These are phyloP conservation scores for Amylostereum chailletii DNA, from an alignment of 1,284 basidiomycete genomes.

Conservation along the genomic window DNA sequence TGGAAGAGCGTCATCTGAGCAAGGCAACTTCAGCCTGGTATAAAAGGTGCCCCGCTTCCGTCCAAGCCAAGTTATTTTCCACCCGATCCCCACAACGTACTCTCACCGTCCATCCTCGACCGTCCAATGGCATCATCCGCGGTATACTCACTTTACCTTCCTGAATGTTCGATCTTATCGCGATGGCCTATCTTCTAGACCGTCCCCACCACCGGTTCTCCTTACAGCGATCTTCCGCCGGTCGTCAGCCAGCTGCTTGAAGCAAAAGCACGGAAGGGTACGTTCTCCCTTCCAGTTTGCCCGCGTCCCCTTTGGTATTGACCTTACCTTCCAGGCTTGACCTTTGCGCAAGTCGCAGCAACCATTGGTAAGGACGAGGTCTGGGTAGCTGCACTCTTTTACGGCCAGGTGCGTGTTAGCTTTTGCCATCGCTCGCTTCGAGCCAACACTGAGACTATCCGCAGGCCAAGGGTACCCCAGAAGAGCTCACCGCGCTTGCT, in stretches of 20 bases:
- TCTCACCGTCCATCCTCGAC: no score
- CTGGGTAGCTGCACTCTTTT: conserved; percentile 85
- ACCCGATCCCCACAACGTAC: no score
- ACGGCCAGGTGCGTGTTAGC: conserved; percentile 56
- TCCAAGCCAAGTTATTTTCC: no score
- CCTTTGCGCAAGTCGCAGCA: conserved; percentile 67
- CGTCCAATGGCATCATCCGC: no score
- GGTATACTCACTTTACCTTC: no score
- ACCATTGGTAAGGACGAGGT: conserved; percentile 73
- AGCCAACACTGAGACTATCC: background rate
- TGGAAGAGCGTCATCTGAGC: no score
- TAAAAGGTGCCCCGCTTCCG: no score
- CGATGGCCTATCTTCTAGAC: conserved; percentile 15
- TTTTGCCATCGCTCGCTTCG: background rate
- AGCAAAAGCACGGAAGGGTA: conserved; percentile 64
- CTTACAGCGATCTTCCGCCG: conserved; percentile 45
- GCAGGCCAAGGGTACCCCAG: conserved; percentile 60
- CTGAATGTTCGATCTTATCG: no score
- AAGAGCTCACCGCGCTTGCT: conserved; percentile 51
- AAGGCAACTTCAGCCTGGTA: no score
- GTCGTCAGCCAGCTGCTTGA: conserved; percentile 46
- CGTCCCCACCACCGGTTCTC: conserved; percentile 35
- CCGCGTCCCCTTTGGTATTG: background rate
- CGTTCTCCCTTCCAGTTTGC: background rate
- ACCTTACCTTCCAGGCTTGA: conserved; percentile 38